Evolutionary conservation across 345 rosid genomes (phyloP), one percentile per base, ranked within the genome.

Genomic region (Eucalyptus victrix): DNA sequence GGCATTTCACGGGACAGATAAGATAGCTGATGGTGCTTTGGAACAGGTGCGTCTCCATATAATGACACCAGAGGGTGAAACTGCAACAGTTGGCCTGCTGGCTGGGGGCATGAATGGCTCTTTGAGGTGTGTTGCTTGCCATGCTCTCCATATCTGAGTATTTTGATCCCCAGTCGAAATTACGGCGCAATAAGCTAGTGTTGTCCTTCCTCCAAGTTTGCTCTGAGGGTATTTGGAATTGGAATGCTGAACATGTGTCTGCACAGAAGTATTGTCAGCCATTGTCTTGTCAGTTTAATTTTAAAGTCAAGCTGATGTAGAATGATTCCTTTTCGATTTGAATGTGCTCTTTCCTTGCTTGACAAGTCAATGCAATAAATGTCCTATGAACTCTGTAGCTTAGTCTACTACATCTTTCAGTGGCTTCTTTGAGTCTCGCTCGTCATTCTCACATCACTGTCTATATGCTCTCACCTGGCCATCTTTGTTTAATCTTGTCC

Each of bases 101-200:
- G 86, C 95, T 30, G 99, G 99, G 89, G 76, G 94, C 86, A 42
- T 72, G 67, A 93, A 87, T 90, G 96, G 97, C 87, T 92, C 90
- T 44, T 90, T 96, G 87, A 96, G 99, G 98, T 96, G 92, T 88
- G 87, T 88, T 45, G 49, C 32, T 26, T 8, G 51, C 47, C 44
- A 45, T 37, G 30, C 72, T 62, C 28, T 42, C 83, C 8, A 32
- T 60, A 72, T 62, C 45, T 15, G 56, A 32, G 47, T 34, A 10
- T 37, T 86, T 51, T 19, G 87, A 51, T 51, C 26, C 40, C 56
- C 37, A 56, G 7, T 34, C 7, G 34, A 62, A 76, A 76, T 76
- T 21, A 2, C 30, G 7, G 28, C 2, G 83, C 83, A 76, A 76
- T 37, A 76, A 76, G 83, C 47, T 19, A 76, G 83, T 37, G 83